These are phyloP conservation scores for Phlyctochytrium planicorne DNA, from an alignment of 192 early-diverging fungal genomes.

Conservation along the genomic window DNA sequence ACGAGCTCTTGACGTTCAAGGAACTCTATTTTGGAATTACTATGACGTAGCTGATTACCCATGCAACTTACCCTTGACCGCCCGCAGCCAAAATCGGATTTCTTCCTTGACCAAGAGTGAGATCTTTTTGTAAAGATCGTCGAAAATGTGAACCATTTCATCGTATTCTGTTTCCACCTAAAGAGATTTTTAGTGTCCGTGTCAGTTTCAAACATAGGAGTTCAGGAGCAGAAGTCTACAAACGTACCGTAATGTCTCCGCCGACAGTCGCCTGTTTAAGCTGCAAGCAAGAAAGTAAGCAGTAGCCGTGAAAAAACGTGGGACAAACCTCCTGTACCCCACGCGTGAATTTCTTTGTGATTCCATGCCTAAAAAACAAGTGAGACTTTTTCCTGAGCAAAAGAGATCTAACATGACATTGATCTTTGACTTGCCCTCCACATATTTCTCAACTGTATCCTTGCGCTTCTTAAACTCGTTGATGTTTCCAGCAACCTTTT, in stretches of 20 bases:
- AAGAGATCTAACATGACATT: constrained; percentile 62
- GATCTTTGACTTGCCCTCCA: constrained; percentile 64
- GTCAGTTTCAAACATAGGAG: no score
- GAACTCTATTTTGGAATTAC: constrained; percentile 28
- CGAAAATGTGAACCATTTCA: constrained; percentile 17
- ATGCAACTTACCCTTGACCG: constrained; percentile 16
- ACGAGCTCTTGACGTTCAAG: constrained; percentile 56
- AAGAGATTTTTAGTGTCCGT: no score
- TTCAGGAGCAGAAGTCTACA: no score
- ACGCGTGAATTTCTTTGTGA: constrained; percentile 46
- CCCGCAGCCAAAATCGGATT: constrained; percentile 25
- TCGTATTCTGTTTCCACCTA: constrained; percentile 23
- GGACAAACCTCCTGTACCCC: constrained; percentile 26
- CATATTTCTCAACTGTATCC: constrained; percentile 82
- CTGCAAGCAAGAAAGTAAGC: constrained; percentile 23
- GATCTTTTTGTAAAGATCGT: constrained; percentile 16
- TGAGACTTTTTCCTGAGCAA: not conserved
- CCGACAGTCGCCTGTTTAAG: constrained; percentile 62
- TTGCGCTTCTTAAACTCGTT: constrained; percentile 86
- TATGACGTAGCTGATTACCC: not conserved
- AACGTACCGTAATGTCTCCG: constrained; percentile 14
- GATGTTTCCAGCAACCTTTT: constrained; percentile 74
- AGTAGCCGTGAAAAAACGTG: no score
- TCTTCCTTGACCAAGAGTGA: constrained; percentile 12
- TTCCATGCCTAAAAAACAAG: constrained; percentile 59